Evolutionary conservation across 768 basidiomycete species (phyloP).

Genomic region (Phaeolepiota aurea): DNA sequence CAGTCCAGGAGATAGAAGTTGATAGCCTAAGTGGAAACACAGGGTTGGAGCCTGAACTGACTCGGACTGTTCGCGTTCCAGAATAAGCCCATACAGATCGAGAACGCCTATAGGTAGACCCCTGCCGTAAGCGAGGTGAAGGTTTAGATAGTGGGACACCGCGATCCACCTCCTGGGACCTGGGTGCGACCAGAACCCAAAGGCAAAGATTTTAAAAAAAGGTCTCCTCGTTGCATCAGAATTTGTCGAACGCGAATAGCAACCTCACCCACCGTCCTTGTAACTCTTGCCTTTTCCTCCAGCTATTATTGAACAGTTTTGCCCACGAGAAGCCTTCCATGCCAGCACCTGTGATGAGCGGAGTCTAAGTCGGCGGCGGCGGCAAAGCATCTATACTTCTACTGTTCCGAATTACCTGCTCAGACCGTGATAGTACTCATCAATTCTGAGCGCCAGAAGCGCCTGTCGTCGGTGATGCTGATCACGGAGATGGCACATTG

Average conservation of each 20-base stretch:
- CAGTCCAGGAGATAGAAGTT: background rate
- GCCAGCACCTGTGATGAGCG: slow-evolving; percentile 7
- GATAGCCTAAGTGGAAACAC: background rate
- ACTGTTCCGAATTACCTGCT: background rate
- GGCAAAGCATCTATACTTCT: slow-evolving; percentile 8
- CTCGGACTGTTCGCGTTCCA: background rate
- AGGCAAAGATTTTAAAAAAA: background rate
- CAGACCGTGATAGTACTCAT: background rate
- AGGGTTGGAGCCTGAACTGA: background rate
- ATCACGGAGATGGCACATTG: slow-evolving; percentile 1
- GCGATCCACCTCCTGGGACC: slow-evolving; percentile 3
- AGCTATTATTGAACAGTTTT: slow-evolving; percentile 2
- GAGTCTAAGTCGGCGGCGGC: slow-evolving; percentile 11
- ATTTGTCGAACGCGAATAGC: slow-evolving; percentile 1
- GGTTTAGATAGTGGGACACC: background rate
- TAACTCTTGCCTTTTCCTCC: background rate
- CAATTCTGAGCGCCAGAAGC: background rate
- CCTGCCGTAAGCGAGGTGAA: background rate
- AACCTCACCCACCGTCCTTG: background rate
- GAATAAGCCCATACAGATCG: background rate
- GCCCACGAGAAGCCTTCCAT: slow-evolving; percentile 11
- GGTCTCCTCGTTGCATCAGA: no score
- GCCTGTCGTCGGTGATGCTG: background rate
- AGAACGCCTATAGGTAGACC: background rate
- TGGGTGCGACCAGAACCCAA: slow-evolving; percentile 1